Conservation (phyloP, 2,329 filamentous ascomycete species). For the Fusarium sulawesiense region DNA sequence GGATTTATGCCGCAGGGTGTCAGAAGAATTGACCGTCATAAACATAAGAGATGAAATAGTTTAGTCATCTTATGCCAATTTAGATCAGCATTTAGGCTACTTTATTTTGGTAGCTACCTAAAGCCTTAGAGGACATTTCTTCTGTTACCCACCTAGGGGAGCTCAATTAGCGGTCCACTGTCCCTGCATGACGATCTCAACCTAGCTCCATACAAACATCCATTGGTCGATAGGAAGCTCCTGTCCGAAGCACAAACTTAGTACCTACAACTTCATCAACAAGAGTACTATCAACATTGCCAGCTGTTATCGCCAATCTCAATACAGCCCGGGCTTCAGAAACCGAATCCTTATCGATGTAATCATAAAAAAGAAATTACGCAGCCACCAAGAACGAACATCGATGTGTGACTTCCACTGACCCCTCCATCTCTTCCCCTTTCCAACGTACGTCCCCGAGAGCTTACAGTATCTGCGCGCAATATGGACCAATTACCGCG, state of each 20-base stretch:
- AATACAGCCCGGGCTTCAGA: neutral
- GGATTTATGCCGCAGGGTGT: no score
- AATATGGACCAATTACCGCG: constrained; percentile 60
- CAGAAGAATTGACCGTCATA: no score
- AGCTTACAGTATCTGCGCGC: neutral
- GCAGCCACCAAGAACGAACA: neutral
- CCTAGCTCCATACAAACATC: neutral
- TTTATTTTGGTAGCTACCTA: no score
- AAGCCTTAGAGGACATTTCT: no score
- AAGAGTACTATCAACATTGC: neutral
- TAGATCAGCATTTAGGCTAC: no score
- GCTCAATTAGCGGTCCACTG: neutral
- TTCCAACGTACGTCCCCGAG: neutral
- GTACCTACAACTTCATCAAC: constrained; percentile 8
- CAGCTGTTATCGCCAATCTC: neutral
- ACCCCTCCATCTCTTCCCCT: constrained; percentile 12
- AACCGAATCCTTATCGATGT: neutral
- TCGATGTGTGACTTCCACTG: constrained; percentile 26
- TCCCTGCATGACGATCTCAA: constrained; percentile 28
- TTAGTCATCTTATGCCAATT: no score
- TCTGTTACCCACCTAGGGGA: no score
- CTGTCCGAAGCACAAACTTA: neutral
- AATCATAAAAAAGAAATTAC: neutral
- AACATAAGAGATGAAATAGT: no score
- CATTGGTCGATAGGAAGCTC: constrained; percentile 11